Evolutionary conservation across 2,329 filamentous ascomycete species (phyloP).

Genomic region (Lizonia empirigonia): DNA sequence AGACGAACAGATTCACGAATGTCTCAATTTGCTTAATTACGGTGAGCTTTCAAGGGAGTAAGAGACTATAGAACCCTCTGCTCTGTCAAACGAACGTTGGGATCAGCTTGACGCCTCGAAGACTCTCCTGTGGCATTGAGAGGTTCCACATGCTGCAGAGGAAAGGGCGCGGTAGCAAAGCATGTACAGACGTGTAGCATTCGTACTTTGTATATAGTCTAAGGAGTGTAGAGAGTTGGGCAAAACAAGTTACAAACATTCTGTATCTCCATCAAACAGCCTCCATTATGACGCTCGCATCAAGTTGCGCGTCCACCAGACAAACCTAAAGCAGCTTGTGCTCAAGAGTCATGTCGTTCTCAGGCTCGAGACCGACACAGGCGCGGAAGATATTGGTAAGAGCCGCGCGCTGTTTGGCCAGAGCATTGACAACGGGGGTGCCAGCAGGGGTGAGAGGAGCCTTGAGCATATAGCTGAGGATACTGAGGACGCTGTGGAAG

Average conservation of each 20-base stretch:
- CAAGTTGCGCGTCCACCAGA: not conserved
- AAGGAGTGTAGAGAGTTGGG: constrained; percentile 39
- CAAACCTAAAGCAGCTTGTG: constrained; percentile 79
- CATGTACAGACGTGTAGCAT: no score
- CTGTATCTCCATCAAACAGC: not conserved
- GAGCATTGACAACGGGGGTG: constrained; percentile 91
- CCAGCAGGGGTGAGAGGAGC: constrained; percentile 92
- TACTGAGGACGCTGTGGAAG: constrained; percentile 96
- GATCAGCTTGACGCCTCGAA: no score
- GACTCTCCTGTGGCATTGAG: no score
- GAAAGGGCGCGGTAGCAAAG: no score
- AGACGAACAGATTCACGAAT: no score
- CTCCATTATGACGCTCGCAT: not conserved
- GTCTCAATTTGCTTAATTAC: no score
- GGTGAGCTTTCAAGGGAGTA: no score
- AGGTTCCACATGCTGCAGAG: no score
- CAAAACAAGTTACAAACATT: constrained; percentile 12
- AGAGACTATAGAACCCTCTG: no score
- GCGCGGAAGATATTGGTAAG: constrained; percentile 99
- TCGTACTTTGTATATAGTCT: constrained; percentile 16
- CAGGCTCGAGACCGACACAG: constrained; percentile 93
- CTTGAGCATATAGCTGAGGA: constrained; percentile 98
- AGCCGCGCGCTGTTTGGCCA: constrained; percentile 93
- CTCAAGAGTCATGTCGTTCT: constrained; percentile 98
- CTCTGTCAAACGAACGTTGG: no score